A percentile compares a stretch with the other conserved stretches of the same genome.
Conservation (phyloP, 768 basidiomycete species). For the Hortiboletus campestris region DNA sequence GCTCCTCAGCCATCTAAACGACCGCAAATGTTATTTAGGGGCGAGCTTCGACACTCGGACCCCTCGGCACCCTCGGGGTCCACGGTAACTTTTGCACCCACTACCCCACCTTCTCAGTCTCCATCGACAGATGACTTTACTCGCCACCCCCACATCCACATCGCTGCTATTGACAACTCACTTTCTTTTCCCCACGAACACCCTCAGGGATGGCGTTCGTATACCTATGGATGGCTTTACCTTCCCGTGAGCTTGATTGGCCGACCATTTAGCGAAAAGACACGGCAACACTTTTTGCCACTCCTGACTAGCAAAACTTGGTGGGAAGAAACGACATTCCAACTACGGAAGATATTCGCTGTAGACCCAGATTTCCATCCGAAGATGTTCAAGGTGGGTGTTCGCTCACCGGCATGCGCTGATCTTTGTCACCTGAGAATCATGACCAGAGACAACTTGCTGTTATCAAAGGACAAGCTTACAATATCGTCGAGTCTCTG, state of each 20-base stretch:
- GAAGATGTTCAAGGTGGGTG: slow-evolving; percentile 78
- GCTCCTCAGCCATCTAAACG: slow-evolving; percentile 69
- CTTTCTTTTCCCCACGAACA: slow-evolving; percentile 91
- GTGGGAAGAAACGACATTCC: slow-evolving; percentile 87
- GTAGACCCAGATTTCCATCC: slow-evolving; percentile 86
- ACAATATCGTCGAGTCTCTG: slow-evolving; percentile 84
- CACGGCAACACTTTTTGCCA: slow-evolving; percentile 78
- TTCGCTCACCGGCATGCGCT: not conserved
- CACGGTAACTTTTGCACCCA: slow-evolving; percentile 38
- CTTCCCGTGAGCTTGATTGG: slow-evolving; percentile 84
- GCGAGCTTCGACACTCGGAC: slow-evolving; percentile 57
- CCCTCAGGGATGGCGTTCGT: slow-evolving; percentile 75
- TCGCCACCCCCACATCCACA: slow-evolving; percentile 78
- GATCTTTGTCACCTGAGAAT: slow-evolving; percentile 4
- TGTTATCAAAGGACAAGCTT: slow-evolving; percentile 93
- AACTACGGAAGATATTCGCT: slow-evolving; percentile 73
- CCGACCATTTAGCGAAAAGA: slow-evolving; percentile 79
- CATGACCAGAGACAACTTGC: slow-evolving; percentile 71
- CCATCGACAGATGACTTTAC: slow-evolving; percentile 42
- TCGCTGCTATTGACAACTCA: slow-evolving; percentile 92
- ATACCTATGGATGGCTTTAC: slow-evolving; percentile 87
- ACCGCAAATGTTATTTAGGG: slow-evolving; percentile 72
- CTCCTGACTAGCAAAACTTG: slow-evolving; percentile 79
- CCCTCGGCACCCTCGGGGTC: slow-evolving; percentile 37
- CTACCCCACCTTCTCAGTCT: slow-evolving; percentile 38